phyloP scores from a whole-genome alignment of 192 early-diverging fungal genomes.

The Phycomyces nitens region DNA sequence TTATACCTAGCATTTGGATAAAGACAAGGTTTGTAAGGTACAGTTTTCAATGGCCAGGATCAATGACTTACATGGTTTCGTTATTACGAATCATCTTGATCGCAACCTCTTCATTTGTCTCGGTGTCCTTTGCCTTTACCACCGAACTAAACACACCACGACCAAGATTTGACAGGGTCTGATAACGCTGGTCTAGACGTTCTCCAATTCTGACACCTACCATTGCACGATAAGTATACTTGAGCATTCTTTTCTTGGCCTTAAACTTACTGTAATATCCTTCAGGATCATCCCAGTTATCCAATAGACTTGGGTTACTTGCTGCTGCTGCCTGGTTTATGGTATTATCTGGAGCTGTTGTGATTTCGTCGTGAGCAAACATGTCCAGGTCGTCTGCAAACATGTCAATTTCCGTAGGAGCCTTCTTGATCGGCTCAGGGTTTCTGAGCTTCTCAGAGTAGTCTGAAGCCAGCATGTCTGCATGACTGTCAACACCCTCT shows the following conservation, averaged over 20 bases:
- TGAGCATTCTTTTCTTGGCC: neutral
- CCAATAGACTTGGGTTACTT: slow-evolving; percentile 57
- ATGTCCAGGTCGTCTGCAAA: slow-evolving; percentile 73
- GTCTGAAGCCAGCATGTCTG: slow-evolving; percentile 64
- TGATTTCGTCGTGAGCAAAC: slow-evolving; percentile 46
- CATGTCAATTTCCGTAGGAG: slow-evolving; percentile 56
- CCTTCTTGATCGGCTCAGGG: slow-evolving; percentile 9
- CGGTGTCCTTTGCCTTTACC: slow-evolving; percentile 79
- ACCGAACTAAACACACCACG: slow-evolving; percentile 96
- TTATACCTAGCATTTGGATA: slow-evolving; percentile 55
- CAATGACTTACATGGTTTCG: slow-evolving; percentile 72
- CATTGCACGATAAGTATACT: neutral
- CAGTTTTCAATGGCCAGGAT: neutral
- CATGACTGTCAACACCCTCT: slow-evolving; percentile 23
- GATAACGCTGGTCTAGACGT: slow-evolving; percentile 79
- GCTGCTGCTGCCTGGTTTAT: slow-evolving; percentile 38
- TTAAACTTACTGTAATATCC: slow-evolving; percentile 90
- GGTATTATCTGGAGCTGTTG: slow-evolving; percentile 36
- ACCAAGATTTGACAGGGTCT: slow-evolving; percentile 81
- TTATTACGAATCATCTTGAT: slow-evolving; percentile 96
- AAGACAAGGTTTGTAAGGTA: neutral
- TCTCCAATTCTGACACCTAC: slow-evolving; percentile 79
- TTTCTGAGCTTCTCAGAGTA: slow-evolving; percentile 47
- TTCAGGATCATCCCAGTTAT: slow-evolving; percentile 96
- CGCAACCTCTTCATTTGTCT: slow-evolving; percentile 78